A percentile compares a stretch with the other conserved stretches of the same genome.
phyloP scores from a whole-genome alignment of 305 asterid species.

The Solanum hybrid region DNA sequence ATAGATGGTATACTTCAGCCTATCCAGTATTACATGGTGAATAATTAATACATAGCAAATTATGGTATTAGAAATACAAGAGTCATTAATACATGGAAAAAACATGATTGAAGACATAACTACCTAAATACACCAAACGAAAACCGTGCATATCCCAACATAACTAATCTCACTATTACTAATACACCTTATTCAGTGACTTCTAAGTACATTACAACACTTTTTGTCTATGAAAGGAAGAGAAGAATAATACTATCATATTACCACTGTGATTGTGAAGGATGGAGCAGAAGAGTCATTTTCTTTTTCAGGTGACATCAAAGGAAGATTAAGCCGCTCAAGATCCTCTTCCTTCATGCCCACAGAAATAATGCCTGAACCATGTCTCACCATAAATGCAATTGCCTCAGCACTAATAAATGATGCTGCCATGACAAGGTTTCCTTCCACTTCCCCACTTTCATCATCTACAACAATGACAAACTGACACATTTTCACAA shows the following conservation, averaged over 20 bases:
- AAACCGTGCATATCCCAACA: not conserved
- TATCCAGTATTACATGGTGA: not conserved
- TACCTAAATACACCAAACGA: not conserved
- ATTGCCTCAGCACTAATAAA: conserved; percentile 29
- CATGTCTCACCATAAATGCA: conserved; percentile 62
- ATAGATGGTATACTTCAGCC: not conserved
- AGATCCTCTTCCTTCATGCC: conserved; percentile 78
- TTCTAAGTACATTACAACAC: not conserved
- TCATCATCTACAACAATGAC: conserved; percentile 77
- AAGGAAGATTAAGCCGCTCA: conserved; percentile 56
- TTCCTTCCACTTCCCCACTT: conserved; percentile 51
- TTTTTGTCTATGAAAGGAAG: not conserved
- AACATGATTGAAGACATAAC: not conserved
- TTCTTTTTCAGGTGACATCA: conserved; percentile 66
- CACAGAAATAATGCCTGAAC: conserved; percentile 78
- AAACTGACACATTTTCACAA: conserved; percentile 36
- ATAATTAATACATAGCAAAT: not conserved
- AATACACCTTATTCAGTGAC: not conserved
- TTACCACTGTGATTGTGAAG: conserved; percentile 82
- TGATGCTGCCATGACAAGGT: conserved; percentile 70
- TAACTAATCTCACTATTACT: not conserved
- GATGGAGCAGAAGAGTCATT: conserved; percentile 73
- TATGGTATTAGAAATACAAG: not conserved
- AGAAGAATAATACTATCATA: not conserved
- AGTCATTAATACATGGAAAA: not conserved